Conservation (phyloP, 129 eudicot genomes). For the Pseudognaphalium luteoalbum region DNA sequence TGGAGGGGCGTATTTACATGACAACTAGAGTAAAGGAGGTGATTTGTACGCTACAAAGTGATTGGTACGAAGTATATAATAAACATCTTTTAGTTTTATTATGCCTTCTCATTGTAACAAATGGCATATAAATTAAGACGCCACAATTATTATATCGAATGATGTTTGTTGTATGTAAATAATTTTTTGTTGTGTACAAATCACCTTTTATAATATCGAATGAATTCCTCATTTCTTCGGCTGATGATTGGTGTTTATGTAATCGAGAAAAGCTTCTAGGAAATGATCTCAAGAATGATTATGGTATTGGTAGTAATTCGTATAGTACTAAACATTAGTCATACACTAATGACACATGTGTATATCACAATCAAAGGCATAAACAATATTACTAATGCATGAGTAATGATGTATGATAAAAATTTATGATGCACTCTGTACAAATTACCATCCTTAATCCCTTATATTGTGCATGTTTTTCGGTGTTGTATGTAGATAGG, state of each 20-base stretch:
- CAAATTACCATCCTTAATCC: too few relatives aligned
- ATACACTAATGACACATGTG: too few relatives aligned
- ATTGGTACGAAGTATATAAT: too few relatives aligned
- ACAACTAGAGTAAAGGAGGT: background rate
- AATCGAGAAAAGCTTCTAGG: background rate
- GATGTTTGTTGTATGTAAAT: background rate
- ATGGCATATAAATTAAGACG: background rate
- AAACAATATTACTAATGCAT: too few relatives aligned
- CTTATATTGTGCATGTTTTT: too few relatives aligned
- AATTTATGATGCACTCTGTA: too few relatives aligned
- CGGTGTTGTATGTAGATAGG: background rate
- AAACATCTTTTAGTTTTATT: too few relatives aligned
- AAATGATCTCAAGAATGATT: background rate
- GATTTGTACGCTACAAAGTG: background rate
- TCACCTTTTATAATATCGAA: too few relatives aligned
- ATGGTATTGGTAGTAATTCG: background rate
- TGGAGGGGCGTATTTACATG: background rate
- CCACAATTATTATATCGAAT: background rate
- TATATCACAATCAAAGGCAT: too few relatives aligned
- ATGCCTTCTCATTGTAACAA: too few relatives aligned
- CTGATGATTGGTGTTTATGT: background rate
- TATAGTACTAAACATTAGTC: background rate
- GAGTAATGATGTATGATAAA: too few relatives aligned
- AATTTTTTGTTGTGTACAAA: too few relatives aligned
- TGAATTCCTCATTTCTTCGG: background rate